Evolutionary conservation across 1,284 basidiomycete genomes (phyloP).

Genomic region (Ceratobasidium sp.): DNA sequence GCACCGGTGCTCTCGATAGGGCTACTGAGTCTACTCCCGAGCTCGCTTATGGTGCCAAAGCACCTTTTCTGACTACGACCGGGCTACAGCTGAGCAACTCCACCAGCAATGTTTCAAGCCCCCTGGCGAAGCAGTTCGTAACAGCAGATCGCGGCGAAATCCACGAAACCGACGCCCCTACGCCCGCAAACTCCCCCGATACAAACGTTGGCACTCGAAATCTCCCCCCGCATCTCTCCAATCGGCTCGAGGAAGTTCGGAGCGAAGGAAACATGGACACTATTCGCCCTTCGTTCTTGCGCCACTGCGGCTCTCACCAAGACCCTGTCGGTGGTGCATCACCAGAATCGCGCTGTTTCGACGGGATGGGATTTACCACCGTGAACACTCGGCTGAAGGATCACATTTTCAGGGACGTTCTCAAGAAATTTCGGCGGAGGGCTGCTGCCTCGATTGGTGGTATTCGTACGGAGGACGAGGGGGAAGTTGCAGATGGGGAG

Average conservation of each 20-base stretch:
- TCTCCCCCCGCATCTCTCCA: conserved; percentile 26
- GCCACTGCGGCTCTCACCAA: conserved; percentile 39
- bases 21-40: conserved; percentile 41
- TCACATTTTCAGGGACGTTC: conserved; percentile 89
- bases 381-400: conserved; percentile 94
- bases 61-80: conserved; percentile 19
- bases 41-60: conserved; percentile 26
- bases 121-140: conserved; percentile 30
- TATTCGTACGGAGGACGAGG: conserved; percentile 55
- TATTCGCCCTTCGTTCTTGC: conserved; percentile 36
- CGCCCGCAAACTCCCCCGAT: conserved; percentile 41
- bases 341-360: conserved; percentile 65
- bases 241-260: conserved; percentile 13
- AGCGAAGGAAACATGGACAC: conserved; percentile 44
- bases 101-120: conserved; percentile 40
- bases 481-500: conserved; percentile 52
- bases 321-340: conserved; percentile 39
- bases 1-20: conserved; percentile 31
- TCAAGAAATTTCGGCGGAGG: conserved; percentile 75
- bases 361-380: conserved; percentile 89
- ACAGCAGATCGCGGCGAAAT: conserved; percentile 1
- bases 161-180: conserved; percentile 17
- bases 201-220: conserved; percentile 26
- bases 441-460: conserved; percentile 50
- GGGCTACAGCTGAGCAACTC: conserved; percentile 22